A percentile compares a stretch with the other conserved stretches of the same genome.
These are phyloP conservation scores for Opeltia flavorubescens DNA, from an alignment of 495 filamentous ascomycete genomes.

Conservation along the genomic window DNA sequence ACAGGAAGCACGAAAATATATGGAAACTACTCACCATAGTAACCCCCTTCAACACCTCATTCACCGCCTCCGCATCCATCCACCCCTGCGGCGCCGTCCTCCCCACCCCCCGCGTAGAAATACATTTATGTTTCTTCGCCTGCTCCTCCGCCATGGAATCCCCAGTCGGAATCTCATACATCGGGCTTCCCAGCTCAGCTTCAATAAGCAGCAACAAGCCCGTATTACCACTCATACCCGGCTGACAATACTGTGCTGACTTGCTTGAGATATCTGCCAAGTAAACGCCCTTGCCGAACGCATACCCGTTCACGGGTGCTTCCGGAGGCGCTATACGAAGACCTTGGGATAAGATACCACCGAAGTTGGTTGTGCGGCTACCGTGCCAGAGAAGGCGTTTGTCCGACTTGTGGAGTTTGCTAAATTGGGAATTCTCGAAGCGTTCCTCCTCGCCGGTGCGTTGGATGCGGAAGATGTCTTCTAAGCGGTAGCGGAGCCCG, in stretches of 20 bases:
- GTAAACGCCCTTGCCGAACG: conserved; percentile 85
- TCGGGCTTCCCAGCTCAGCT: conserved; percentile 53
- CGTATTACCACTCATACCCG: conserved; percentile 39
- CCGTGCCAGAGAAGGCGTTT: conserved; percentile 78
- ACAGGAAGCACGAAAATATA: not conserved
- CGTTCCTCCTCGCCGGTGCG: conserved; percentile 58
- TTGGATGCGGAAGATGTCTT: conserved; percentile 72
- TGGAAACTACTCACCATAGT: conserved; percentile 32
- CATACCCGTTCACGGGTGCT: conserved; percentile 63
- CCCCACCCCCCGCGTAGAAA: conserved; percentile 58
- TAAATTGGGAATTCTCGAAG: conserved; percentile 41
- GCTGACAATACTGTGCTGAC: conserved; percentile 63
- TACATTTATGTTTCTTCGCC: conserved; percentile 41
- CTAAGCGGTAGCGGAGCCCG: conserved; percentile 22
- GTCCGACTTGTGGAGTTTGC: conserved; percentile 31
- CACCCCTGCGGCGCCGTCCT: conserved; percentile 44
- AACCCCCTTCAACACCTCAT: conserved; percentile 48
- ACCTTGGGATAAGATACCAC: conserved; percentile 71
- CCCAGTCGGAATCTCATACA: conserved; percentile 29
- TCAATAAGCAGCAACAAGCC: conserved; percentile 58
- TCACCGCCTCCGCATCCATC: conserved; percentile 59
- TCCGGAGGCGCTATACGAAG: conserved; percentile 78
- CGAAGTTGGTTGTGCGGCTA: conserved; percentile 53
- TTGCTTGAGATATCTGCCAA: conserved; percentile 71
- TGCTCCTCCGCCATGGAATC: conserved; percentile 39